Base-by-base conservation (phyloP, 306 rosid genomes). In the Oxytropis ochrocephala region DNA sequence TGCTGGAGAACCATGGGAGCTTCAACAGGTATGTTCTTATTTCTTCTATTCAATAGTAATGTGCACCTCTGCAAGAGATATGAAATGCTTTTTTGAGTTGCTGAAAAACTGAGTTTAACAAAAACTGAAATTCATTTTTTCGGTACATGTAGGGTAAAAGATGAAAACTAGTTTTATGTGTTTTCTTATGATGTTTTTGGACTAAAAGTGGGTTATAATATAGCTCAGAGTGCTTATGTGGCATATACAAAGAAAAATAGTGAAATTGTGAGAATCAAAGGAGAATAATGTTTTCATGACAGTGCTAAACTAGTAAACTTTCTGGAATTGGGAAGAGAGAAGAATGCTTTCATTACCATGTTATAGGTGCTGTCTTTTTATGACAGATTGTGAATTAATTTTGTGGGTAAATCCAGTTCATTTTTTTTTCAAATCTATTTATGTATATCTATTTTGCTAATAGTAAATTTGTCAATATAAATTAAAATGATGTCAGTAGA, bases 1-100 rank as follows among this genome's bases (percentile, higher is more conserved):
- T 53, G 75, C 73, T 58, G 73, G 64, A 64, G 84, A 60, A 53
- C 54, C 70, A 14, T 67, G 21, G 29, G 74, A 76, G 66, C 80
- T 50, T 75, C 77, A 78, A 60, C 69, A 78, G 86, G 98, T 90
- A 82, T 58, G 75, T 50, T 57, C 52, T 71, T 44, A 47, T 69
- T 62, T 65, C 66, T 72, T 69, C 46, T 6, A 24, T 78, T 70
- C 38, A 54, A 63, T 17, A 13, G 38, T 64, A 66, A 5, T 49
- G 7, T 17, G 16, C 17, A 2, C 38, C 67, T 49, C 61, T 58
- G 8, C 35, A 19, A 30, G 11, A 67, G 48, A 49, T 39, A 17
- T 63, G 24, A 69, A 49, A 14, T 21, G 9, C 19, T 29, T 44
- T 55, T 13, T 10, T 16, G 75, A 24, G 47, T 67, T 19, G 12